A percentile compares a stretch with the other conserved stretches of the same genome.
phyloP scores from a whole-genome alignment of 1,284 basidiomycete genomes.

The Dichomitus squalens region DNA sequence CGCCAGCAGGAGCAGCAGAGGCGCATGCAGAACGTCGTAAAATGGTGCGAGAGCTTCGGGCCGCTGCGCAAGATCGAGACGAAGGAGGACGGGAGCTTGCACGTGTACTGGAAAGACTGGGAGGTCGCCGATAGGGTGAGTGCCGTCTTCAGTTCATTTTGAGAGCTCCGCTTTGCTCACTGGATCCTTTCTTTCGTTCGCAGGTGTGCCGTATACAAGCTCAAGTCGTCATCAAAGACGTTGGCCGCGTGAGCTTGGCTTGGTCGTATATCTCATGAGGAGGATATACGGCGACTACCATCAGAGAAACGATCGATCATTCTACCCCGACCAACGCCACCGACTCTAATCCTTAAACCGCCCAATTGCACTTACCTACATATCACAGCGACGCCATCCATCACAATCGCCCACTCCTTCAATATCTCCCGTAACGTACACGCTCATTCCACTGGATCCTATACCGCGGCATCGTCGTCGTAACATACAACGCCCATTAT shows the following conservation, averaged over 20 bases:
- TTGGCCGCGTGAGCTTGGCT: constrained; percentile 32
- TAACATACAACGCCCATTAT: constrained; percentile 5
- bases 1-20: constrained; percentile 21
- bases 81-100: constrained; percentile 31
- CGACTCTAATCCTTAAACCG: not conserved
- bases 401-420: constrained; percentile 13
- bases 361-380: not conserved
- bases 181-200: not conserved
- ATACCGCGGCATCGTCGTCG: not conserved
- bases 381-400: not conserved
- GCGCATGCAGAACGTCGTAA: constrained; percentile 27
- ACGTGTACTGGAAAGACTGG: constrained; percentile 35
- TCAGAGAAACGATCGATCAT: constrained; percentile 3
- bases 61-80: constrained; percentile 30
- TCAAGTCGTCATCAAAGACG: constrained; percentile 33
- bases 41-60: constrained; percentile 36
- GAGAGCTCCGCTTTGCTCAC: constrained; percentile 3
- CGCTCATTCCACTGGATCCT: constrained; percentile 18
- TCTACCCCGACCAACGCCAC: not conserved
- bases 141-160: not conserved
- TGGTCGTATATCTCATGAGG: constrained; percentile 33
- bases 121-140: constrained; percentile 34
- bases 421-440: constrained; percentile 6
- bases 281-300: not conserved
- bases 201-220: constrained; percentile 35